phyloP scores from a whole-genome alignment of 2,329 filamentous ascomycete genomes.

The Helicocarpus griseus region DNA sequence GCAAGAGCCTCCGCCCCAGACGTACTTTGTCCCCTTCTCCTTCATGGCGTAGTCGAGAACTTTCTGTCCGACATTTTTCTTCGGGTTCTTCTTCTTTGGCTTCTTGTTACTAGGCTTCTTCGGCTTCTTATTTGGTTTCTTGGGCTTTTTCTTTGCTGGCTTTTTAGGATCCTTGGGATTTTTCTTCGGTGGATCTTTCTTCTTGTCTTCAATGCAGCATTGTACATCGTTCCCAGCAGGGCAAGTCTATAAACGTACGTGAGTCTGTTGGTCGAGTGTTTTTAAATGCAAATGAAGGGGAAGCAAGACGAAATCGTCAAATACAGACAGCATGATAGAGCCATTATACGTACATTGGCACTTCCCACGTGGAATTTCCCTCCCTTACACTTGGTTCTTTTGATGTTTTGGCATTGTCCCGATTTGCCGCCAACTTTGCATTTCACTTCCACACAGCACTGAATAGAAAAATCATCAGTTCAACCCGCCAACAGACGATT shows the following conservation, averaged over 20 bases:
- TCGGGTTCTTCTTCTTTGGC: background rate
- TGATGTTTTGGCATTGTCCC: constrained; percentile 2
- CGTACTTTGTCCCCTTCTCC: constrained; percentile 32
- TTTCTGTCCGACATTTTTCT: constrained; percentile 20
- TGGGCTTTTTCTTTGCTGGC: background rate
- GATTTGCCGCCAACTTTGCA: constrained; percentile 1
- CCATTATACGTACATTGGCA: background rate
- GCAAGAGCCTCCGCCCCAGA: constrained; percentile 21
- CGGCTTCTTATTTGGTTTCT: background rate
- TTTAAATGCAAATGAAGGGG: background rate
- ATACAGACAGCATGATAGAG: too few species aligned
- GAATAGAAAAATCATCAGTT: background rate
- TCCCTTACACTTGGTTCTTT: background rate
- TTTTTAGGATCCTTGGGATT: background rate
- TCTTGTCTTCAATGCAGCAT: constrained; percentile 4
- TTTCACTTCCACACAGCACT: constrained; percentile 7
- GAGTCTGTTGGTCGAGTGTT: background rate
- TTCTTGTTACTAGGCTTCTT: background rate
- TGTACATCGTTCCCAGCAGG: constrained; percentile 3
- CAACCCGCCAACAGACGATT: background rate
- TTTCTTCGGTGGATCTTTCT: background rate
- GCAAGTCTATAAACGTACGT: background rate
- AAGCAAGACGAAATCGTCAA: too few species aligned
- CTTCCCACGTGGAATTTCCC: background rate
- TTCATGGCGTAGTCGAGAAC: constrained; percentile 41